Evolutionary conservation across 352 stramenopile species (phyloP), one percentile per base, ranked within the genome.

Genomic region (Globisporangium irregulare): DNA sequence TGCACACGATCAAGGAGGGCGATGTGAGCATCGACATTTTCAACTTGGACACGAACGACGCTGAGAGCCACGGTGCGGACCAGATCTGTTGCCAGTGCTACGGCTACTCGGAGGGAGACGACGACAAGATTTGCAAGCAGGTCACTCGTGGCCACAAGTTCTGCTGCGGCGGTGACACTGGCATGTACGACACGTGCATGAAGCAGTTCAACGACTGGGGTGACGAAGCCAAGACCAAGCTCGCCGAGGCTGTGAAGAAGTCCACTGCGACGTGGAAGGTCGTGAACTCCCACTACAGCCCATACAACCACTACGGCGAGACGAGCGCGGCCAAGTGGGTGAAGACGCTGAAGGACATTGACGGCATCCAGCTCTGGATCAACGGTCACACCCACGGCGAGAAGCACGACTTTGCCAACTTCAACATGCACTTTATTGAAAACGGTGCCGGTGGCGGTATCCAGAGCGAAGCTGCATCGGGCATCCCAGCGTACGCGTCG

Each of bases 71-170:
- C 71, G 82, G 76, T 24, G 81, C 79, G 18, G 75, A 82, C 55
- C 81, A 94, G 56, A 85, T 90, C 18, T 94, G 87, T 51, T 94
- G 87, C 66, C 87, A 94, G 68, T 94, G 87, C 78, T 94, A 91
- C 67, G 87, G 82, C 25, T 94, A 93, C 71, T 66, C 75, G 14
- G 59, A 78, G 27, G 81, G 79, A 50, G 43, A 50, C n/a, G 73
- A 77, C 18, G 75, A 87, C 67, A 69, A 74, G 22, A 68, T 60
- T 32, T 92, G 82, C 65, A 84, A 86, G 62, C 81, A 85, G 27
- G 71, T 82, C 5, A 73, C 74, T 29, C 74, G 74, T 7, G 84
- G 82, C 10, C 72, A 93, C 55, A 66, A 78, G 50, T 69, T 78
- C 14, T 92, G 84, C 67, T 71, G 67, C 41, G 84, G 84, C 43